Evolutionary conservation across 139 green algal species (phyloP), one percentile per base, ranked within the genome.

Genomic region (Pleodorina starrii): DNA sequence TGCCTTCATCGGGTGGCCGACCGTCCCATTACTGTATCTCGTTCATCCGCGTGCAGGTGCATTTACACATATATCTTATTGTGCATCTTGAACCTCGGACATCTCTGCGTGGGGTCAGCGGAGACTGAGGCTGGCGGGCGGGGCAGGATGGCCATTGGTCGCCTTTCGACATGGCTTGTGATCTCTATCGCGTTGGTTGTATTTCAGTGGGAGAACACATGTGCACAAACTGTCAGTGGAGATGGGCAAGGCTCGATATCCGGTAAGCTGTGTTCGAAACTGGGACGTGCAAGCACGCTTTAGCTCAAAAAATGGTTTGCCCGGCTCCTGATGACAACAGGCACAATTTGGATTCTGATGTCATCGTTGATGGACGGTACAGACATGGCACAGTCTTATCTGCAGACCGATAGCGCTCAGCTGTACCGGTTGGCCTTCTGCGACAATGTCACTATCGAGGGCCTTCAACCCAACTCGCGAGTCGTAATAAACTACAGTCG

Each of bases 301-400:
- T n/a, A n/a, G n/a, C n/a, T n/a, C n/a, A n/a, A n/a, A n/a, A n/a
- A n/a, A n/a, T n/a, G n/a, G n/a, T n/a, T n/a, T n/a, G n/a, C n/a
- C n/a, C n/a, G n/a, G n/a, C n/a, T n/a, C n/a, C n/a, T n/a, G n/a
- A n/a, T n/a, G n/a, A n/a, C 32, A 36, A 59, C 42, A 80, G 72
- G 72, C 19, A 57, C 72, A 36, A 80, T 86, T 54, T 29, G 42
- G 79, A 75, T 87, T 36, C 14, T 87, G 17, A 63, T 66, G 60
- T 36, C 60, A 14, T 32, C 60, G 27, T 1, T 35, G 29, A 23
- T 9, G 0, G 40, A 86, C 19, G 81, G 81, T 32, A 6, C 6
- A 7, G 81, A 87, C 29, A 4, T 14, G 46, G 46, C 16, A 6
- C 46, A 25, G 17, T 46, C 46, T 25, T 87, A 87, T 36, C 10